Conservation (phyloP, 192 early-diverging fungal species). For the Oehlia diaphana region DNA sequence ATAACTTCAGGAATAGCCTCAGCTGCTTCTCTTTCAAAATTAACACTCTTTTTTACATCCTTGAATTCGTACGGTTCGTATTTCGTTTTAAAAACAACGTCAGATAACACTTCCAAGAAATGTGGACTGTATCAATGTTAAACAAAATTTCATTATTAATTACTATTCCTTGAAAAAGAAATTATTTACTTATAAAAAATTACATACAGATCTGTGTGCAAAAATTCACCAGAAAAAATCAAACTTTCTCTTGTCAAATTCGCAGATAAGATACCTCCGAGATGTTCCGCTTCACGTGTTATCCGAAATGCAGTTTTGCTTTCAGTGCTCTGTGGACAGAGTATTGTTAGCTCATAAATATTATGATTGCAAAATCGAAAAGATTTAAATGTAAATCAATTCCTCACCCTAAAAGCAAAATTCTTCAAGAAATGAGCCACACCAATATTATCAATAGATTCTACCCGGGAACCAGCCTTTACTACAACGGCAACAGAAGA, state of each 20-base stretch:
- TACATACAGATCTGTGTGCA: conserved; percentile 84
- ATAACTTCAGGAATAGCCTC: conserved; percentile 62
- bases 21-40: conserved; percentile 66
- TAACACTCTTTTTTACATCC: conserved; percentile 62
- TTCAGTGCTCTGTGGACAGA: conserved; percentile 65
- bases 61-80: conserved; percentile 87
- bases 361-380: background rate
- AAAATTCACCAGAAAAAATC: conserved; percentile 85
- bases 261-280: conserved; percentile 82
- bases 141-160: background rate
- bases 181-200: background rate
- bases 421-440: conserved; percentile 91
- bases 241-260: conserved; percentile 82
- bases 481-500: conserved; percentile 83
- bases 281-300: conserved; percentile 87
- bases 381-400: background rate
- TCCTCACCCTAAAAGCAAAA: conserved; percentile 79
- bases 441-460: conserved; percentile 72
- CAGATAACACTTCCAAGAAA: conserved; percentile 83
- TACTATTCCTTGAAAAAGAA: background rate
- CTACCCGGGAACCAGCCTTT: conserved; percentile 84
- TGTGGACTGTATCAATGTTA: conserved; percentile 42
- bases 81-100: conserved; percentile 76
- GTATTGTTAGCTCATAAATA: background rate
- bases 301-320: conserved; percentile 83